A percentile compares a stretch with the other conserved stretches of the same genome.
phyloP scores from a whole-genome alignment of 1,284 basidiomycete species.

The Serendipita sp. region DNA sequence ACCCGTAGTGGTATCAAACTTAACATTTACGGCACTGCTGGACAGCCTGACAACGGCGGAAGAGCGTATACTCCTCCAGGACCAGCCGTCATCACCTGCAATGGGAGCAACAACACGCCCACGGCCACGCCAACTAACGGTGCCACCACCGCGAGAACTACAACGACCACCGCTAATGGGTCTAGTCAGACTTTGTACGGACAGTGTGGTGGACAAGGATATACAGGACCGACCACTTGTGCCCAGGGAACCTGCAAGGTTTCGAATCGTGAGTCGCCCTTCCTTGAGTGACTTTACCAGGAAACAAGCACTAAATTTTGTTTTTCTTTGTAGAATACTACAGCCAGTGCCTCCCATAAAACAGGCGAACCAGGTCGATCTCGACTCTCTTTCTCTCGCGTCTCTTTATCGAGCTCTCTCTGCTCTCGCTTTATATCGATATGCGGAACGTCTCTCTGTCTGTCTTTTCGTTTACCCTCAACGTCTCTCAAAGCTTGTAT shows the following conservation, averaged over 20 bases:
- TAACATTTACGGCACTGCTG: not conserved
- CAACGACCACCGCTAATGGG: too few species aligned
- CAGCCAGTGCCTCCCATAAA: not conserved
- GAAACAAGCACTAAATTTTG: not conserved
- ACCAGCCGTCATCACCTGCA: not conserved
- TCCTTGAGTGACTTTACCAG: not conserved
- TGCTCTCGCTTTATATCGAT: too few species aligned
- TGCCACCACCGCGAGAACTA: too few species aligned
- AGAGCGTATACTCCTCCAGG: not conserved
- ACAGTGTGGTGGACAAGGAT: not conserved
- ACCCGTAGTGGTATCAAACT: not conserved
- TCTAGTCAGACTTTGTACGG: too few species aligned
- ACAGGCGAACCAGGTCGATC: not conserved
- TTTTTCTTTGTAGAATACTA: not conserved
- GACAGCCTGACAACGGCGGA: not conserved
- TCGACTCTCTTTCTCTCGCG: too few species aligned
- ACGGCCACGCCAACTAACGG: too few species aligned
- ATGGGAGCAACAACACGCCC: not conserved
- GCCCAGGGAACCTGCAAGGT: conserved; percentile 1
- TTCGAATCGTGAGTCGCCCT: not conserved
- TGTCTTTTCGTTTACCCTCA: too few species aligned
- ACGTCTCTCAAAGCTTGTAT: too few species aligned
- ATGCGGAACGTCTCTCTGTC: too few species aligned
- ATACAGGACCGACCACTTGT: not conserved
- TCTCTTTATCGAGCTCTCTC: too few species aligned